phyloP scores from a whole-genome alignment of 495 filamentous ascomycete genomes.

The Evernia prunastri region DNA sequence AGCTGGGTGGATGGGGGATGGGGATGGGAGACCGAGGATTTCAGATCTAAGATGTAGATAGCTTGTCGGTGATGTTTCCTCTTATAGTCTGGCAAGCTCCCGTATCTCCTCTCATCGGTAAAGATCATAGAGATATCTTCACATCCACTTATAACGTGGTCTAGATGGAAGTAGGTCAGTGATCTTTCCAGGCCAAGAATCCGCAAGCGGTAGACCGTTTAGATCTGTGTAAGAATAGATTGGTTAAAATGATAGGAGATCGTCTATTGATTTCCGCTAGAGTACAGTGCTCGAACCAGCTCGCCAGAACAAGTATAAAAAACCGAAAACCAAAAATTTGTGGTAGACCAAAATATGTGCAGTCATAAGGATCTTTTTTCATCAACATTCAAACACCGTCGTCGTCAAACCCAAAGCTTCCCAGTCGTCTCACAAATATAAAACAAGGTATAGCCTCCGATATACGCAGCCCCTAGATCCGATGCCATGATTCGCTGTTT shows the following conservation, averaged over 20 bases:
- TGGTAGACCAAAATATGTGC: constrained; percentile 12
- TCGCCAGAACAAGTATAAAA: not conserved
- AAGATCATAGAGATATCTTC: no score
- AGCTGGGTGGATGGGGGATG: no score
- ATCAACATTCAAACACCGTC: constrained; percentile 6
- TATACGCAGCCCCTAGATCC: constrained; percentile 11
- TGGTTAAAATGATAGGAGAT: constrained; percentile 12
- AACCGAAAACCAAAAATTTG: not conserved
- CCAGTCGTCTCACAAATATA: constrained; percentile 8
- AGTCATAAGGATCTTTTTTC: constrained; percentile 12
- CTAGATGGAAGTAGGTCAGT: no score
- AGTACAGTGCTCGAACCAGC: constrained; percentile 3
- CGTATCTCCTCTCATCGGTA: no score
- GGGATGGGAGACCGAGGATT: constrained; percentile 46
- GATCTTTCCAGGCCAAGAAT: not conserved
- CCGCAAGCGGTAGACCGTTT: not conserved
- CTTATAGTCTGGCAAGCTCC: no score
- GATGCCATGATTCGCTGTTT: constrained; percentile 17
- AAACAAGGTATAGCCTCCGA: constrained; percentile 9
- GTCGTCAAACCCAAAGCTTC: not conserved
- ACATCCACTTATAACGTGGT: no score
- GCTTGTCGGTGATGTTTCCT: no score
- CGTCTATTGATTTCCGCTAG: constrained; percentile 13
- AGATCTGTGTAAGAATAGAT: not conserved
- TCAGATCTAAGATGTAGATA: no score